Evolutionary conservation across 805 yeast species (phyloP), one percentile per base, ranked within the genome.

Genomic region (Pichia nakasei): DNA sequence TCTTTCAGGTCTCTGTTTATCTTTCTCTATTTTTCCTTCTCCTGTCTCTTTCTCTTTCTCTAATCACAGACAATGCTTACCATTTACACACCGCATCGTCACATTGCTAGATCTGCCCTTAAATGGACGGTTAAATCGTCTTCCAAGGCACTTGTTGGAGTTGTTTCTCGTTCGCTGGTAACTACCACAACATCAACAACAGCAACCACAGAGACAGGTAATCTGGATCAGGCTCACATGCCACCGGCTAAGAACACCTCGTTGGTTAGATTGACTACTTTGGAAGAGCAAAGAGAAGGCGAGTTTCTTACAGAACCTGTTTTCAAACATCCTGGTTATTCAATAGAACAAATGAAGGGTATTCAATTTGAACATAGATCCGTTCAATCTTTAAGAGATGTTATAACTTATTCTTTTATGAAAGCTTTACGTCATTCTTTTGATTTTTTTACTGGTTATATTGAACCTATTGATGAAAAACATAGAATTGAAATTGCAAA

Each of bases 371-470:
- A 72, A 32, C 88, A 82, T 58, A 61, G 83, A 32, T 56, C 55
- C 4, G 80, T 84, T 0, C 46, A 50, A 22, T 61, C 70, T 0
- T 27, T 65, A 17, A 63, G 78, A 20, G 88, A 82, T 54, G 65
- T 61, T 42, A 54, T 78, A 17, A 85, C 86, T 9, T 69, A 60
- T 47, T 51, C 61, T 8, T 67, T 73, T 24, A 71, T 79, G 56
- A 57, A 55, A 33, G n/a, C 64, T 35, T 64, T 74, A 43, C 64
- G 86, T 47, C 51, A 61, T 5, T 46, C 66, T n/a, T 82, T 82
- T 58, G 87, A 82, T 56, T 57, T 71, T 18, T 72, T 68, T 40
- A 80, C 88, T 0, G 85, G 85, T 3, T 82, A 82, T 62, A 71
- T 64, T 43, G 81, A 80, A 50, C 80, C 84, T 3, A 61, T 56